Conservation (phyloP, 1,139 yeast species). For the Zygoascus sp. region DNA sequence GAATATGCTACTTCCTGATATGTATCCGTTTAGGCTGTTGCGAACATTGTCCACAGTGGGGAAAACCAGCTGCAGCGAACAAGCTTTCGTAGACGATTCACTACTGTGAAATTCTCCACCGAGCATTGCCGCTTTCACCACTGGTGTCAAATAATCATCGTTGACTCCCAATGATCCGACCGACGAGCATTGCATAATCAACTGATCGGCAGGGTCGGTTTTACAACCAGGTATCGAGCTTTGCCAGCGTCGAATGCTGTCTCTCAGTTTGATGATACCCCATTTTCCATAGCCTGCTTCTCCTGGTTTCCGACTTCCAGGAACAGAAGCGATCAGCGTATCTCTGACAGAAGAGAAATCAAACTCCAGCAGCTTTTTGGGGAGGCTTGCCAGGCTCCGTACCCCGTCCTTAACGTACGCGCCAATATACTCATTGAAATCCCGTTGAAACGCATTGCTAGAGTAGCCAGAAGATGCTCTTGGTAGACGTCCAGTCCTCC, state of each 20-base stretch:
- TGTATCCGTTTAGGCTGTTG: conserved; percentile 32
- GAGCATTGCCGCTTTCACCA: conserved; percentile 21
- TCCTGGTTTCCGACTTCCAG: conserved; percentile 27
- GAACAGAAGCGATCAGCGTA: conserved; percentile 32
- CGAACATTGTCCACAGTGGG: conserved; percentile 32
- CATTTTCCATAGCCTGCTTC: conserved; percentile 20
- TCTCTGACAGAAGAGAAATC: conserved; percentile 31
- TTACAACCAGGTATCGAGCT: background rate
- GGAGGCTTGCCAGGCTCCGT: conserved; percentile 18
- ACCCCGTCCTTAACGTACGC: conserved; percentile 23
- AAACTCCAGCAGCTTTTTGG: conserved; percentile 18
- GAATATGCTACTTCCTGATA: conserved; percentile 32
- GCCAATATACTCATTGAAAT: conserved; percentile 27
- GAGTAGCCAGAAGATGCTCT: background rate
- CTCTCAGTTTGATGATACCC: conserved; percentile 27
- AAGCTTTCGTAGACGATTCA: background rate
- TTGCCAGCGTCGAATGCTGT: conserved; percentile 15
- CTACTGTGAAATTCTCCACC: conserved; percentile 17
- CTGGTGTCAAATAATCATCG: conserved; percentile 24
- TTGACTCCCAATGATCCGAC: conserved; percentile 29
- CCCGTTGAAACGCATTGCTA: conserved; percentile 23
- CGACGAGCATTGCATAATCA: conserved; percentile 32
- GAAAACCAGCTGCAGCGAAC: conserved; percentile 23
- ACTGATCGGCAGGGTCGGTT: conserved; percentile 18
- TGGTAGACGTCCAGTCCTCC: conserved; percentile 30